Base-by-base conservation (phyloP, 1,139 yeast genomes). In the Diutina sp. region DNA sequence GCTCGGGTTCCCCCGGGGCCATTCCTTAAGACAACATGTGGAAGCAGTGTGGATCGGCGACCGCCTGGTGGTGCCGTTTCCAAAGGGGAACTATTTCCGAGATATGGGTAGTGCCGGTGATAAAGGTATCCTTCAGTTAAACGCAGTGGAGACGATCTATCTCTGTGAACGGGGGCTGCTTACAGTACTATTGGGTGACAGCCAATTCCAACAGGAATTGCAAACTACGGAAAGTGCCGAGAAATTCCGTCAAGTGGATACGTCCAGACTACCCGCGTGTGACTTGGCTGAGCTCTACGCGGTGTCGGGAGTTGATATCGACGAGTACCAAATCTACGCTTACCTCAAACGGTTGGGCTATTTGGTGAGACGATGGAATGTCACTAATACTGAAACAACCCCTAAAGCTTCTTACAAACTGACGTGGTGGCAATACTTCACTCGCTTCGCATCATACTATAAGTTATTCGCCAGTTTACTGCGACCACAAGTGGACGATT, bases 81-180 rank as follows among this genome's bases (percentile, higher is more conserved):
- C 91, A 0, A 79, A 77, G 58, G 98, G 98, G 0, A 82, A 83
- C 45, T 88, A 83, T 65, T 79, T 90, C 63, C 83, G 82, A 60
- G 85, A 88, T 35, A 77, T 88, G 71, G 98, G 98, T 0, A 70
- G 65, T 46, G 77, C 85, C 0, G 73, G 78, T 28, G 21, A 32
- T 6, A 30, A 32, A 12, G 53, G 53, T 9, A 32, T 50, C 7
- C 59, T 72, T 28, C 76, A 80, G 74, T 71, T 91, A 50, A 72
- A 71, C 25, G 79, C 82, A 11, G 82, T 88, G 58, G 98, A 91
- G 64, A 78, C 85, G 4, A 71, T 90, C 0, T 91, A 90, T 66
- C 72, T 91, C 57, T 80, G 85, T 1, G 97, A 91, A 67, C 75
- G 98, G 65, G 98, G 98, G 0, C 80, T 90, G 1, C 73, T 90